phyloP scores from a whole-genome alignment of 768 basidiomycete genomes.

The Pulveroboletus ravenelii region DNA sequence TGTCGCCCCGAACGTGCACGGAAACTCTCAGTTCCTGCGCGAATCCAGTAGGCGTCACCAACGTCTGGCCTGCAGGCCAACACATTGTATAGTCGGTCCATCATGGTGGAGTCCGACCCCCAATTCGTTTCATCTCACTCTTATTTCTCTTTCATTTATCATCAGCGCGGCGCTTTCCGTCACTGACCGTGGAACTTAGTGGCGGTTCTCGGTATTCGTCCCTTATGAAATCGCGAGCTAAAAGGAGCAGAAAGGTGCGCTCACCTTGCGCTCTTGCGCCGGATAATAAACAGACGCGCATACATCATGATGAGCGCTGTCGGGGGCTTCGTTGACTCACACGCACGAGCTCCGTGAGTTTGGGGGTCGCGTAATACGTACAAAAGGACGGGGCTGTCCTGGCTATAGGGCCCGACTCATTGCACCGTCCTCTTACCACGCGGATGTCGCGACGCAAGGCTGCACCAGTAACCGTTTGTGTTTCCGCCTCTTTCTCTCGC shows the following conservation, averaged over 20 bases:
- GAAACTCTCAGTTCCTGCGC: slow-evolving; percentile 1
- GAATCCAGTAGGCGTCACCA: slow-evolving; percentile 14
- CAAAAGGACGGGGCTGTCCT: slow-evolving; percentile 17
- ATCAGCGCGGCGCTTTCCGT: slow-evolving; percentile 13
- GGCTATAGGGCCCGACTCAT: slow-evolving; percentile 1
- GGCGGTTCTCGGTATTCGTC: background rate
- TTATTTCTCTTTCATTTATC: background rate
- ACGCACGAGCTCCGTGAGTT: slow-evolving; percentile 1
- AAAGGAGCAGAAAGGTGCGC: background rate
- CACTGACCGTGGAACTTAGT: slow-evolving; percentile 10
- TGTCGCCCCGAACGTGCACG: background rate
- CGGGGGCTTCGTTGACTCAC: slow-evolving; percentile 17
- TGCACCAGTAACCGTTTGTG: slow-evolving; percentile 12
- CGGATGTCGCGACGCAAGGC: slow-evolving; percentile 23
- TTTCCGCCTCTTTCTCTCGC: slow-evolving; percentile 1
- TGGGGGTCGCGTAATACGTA: slow-evolving; percentile 12
- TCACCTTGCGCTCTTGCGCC: slow-evolving; percentile 3
- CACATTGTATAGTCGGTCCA: slow-evolving; percentile 15
- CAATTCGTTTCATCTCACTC: slow-evolving; percentile 20
- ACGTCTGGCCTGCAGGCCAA: slow-evolving; percentile 17
- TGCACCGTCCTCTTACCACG: slow-evolving; percentile 11
- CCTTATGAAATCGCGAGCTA: slow-evolving; percentile 6
- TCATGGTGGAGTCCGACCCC: slow-evolving; percentile 3
- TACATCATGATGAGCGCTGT: slow-evolving; percentile 15
- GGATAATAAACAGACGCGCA: slow-evolving; percentile 2